Percentiles rank a stretch among this genome's conserved stretches.
Conservation (phyloP, 768 basidiomycete species). For the Trametes maxima region DNA sequence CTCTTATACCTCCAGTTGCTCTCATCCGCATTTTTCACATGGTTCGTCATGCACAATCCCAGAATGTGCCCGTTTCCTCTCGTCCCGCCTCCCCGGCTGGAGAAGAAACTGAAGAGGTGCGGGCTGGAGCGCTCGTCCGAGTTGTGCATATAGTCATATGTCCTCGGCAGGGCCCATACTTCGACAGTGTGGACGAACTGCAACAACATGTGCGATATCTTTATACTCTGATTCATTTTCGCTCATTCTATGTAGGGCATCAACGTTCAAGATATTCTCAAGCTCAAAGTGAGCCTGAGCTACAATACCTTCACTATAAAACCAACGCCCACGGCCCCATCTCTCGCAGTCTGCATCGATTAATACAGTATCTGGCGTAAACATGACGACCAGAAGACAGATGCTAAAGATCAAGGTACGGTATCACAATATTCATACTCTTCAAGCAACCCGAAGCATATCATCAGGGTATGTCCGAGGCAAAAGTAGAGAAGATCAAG, state of each 20-base stretch:
- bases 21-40: conserved; percentile 3
- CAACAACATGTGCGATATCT: conserved; percentile 66
- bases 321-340: not conserved
- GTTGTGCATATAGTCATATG: conserved; percentile 5
- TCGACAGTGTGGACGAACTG: conserved; percentile 82
- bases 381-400: conserved; percentile 88
- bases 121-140: not conserved
- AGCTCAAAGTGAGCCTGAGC: conserved; percentile 73
- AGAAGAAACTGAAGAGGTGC: conserved; percentile 48
- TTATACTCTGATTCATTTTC: not conserved
- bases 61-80: conserved; percentile 48
- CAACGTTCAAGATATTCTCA: conserved; percentile 92
- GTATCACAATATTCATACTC: conserved; percentile 1
- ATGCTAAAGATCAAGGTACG: conserved; percentile 90
- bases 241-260: conserved; percentile 63
- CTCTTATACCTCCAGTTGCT: not conserved
- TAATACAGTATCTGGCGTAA: conserved; percentile 84
- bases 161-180: conserved; percentile 54
- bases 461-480: conserved; percentile 87
- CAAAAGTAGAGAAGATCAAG: conserved; percentile 98
- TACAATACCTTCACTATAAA: not conserved
- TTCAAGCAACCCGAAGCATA: conserved; percentile 3
- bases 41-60: conserved; percentile 50
- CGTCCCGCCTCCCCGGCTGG: conserved; percentile 49
- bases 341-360: conserved; percentile 67